A percentile compares a stretch with the other conserved stretches of the same genome.
phyloP scores from a whole-genome alignment of 306 rosid species.

The Bauhinia variegata region DNA sequence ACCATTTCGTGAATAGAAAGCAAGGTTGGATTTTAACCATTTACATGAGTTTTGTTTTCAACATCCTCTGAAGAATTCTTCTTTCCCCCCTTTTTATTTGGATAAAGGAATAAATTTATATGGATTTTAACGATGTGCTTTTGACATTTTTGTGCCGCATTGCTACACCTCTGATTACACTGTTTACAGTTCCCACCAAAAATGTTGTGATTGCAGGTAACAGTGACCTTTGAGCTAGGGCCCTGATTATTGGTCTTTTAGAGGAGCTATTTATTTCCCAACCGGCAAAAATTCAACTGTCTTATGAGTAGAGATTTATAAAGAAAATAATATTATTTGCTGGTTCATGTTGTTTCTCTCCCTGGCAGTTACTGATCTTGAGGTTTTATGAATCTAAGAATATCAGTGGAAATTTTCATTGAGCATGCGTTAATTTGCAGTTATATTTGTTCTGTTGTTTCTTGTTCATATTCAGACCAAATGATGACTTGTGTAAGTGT shows the following conservation, averaged over 20 bases:
- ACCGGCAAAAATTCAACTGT: conserved; percentile 10
- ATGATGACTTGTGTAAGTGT: neutral
- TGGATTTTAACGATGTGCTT: too few species aligned
- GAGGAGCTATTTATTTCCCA: neutral
- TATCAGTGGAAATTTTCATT: neutral
- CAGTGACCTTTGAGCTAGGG: conserved; percentile 11
- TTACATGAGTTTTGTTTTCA: conserved; percentile 5
- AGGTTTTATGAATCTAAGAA: conserved; percentile 14
- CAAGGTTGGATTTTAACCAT: conserved; percentile 38
- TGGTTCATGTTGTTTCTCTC: conserved; percentile 27
- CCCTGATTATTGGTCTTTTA: conserved; percentile 12
- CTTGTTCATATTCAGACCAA: neutral
- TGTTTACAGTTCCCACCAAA: neutral
- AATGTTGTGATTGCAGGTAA: conserved; percentile 36
- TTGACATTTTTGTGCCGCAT: too few species aligned
- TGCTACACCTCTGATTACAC: too few species aligned
- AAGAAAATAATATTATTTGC: neutral
- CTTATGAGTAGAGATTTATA: conserved; percentile 5
- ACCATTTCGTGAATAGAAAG: conserved; percentile 63
- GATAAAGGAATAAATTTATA: neutral
- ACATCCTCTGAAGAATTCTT: conserved; percentile 1
- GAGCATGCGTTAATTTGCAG: neutral
- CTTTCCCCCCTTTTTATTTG: neutral
- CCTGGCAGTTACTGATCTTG: conserved; percentile 1
- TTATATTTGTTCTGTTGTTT: neutral